These are phyloP conservation scores for Xylaria castorea DNA, from an alignment of 495 filamentous ascomycete genomes.

Conservation along the genomic window DNA sequence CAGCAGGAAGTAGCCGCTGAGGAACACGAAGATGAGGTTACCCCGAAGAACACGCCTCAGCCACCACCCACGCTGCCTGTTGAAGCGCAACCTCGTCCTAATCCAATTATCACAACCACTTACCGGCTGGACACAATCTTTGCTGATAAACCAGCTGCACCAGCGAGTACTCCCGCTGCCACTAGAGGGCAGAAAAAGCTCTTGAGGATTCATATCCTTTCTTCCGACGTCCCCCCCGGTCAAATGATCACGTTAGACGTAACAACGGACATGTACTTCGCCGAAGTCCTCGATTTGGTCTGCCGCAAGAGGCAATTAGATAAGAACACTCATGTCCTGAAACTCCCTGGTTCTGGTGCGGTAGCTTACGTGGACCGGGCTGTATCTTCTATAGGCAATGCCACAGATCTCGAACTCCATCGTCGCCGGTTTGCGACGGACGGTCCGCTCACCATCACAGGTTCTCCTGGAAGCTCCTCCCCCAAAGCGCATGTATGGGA, in stretches of 20 bases:
- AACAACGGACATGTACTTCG: slow-evolving; percentile 92
- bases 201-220: slow-evolving; percentile 77
- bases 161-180: slow-evolving; percentile 59
- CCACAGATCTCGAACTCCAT: slow-evolving; percentile 84
- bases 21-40: slow-evolving; percentile 46
- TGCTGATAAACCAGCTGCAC: slow-evolving; percentile 72
- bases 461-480: slow-evolving; percentile 79
- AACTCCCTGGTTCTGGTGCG: slow-evolving; percentile 82
- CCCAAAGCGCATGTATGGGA: slow-evolving; percentile 76
- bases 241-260: slow-evolving; percentile 79
- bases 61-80: slow-evolving; percentile 45
- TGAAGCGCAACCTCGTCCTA: slow-evolving; percentile 51
- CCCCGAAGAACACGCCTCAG: slow-evolving; percentile 52
- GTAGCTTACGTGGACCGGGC: slow-evolving; percentile 83
- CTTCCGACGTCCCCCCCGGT: slow-evolving; percentile 67
- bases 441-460: slow-evolving; percentile 74
- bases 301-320: slow-evolving; percentile 90
- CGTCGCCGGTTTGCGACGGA: slow-evolving; percentile 85
- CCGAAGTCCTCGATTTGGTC: slow-evolving; percentile 88
- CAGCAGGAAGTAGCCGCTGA: slow-evolving; percentile 52
- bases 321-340: slow-evolving; percentile 86
- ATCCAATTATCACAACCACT: slow-evolving; percentile 65
- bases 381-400: slow-evolving; percentile 84
- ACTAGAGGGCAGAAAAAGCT: slow-evolving; percentile 80
- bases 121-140: slow-evolving; percentile 65